Base-by-base conservation (phyloP, 208 protist genomes). In the Wallacemonas collosoma region DNA sequence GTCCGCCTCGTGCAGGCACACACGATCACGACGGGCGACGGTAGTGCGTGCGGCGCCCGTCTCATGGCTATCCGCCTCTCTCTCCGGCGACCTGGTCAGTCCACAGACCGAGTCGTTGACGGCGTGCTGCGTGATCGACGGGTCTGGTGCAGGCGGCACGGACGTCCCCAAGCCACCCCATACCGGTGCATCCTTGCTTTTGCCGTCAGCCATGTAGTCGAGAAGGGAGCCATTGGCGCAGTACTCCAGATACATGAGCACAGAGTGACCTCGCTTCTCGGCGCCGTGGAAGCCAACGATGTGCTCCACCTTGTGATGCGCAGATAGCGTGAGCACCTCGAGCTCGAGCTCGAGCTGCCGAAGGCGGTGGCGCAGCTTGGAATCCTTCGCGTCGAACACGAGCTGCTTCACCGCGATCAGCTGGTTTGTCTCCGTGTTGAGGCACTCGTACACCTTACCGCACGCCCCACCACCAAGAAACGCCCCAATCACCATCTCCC, bases 181-280 rank as follows among this genome's bases (percentile, higher is more conserved):
- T 57, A 77, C 67, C 41, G n/a, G 51, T 1, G 65, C 86, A 56
- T 74, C 76, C 2, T 48, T 76, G 75, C 75, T 73, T 63, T 82
- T 71, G 63, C 77, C 82, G 35, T 64, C 78, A 53, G 82, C 69
- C 76, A 97, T 78, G 72, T 95, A 91, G 50, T 93, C 89, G 2
- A 91, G 72, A 47, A 98, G 47, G 2, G 89, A 95, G 15, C 93
- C 93, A n/a, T 83, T 73, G 36, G 88, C 55, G 64, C 94, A 90
- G 78, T 96, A 97, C 80, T 98, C 93, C 26, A 97, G 73, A 74
- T 94, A 96, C 76, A 98, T 93, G 47, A 97, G 80, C 54, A 96
- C 87, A n/a, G 87, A 88, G 65, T 93, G 86, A n/a, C 88, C 90
- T 5, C 80, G 81, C 73, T 92, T 93, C 69, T 97, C 88, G 1